Conservation (phyloP, 768 basidiomycete genomes). For the Tylopilus felleus region DNA sequence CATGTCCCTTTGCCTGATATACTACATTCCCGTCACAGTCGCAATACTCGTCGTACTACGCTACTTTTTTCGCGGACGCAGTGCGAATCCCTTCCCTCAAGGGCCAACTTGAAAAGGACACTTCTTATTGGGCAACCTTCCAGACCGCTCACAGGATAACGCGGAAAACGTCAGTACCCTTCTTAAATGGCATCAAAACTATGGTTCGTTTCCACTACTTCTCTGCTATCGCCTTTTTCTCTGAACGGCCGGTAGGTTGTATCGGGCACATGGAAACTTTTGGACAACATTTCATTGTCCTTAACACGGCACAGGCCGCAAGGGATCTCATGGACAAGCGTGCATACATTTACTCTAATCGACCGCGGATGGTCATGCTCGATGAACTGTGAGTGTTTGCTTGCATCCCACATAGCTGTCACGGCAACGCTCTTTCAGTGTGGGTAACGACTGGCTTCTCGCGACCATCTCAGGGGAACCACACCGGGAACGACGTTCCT, state of each 20-base stretch:
- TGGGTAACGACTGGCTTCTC: conserved; percentile 1
- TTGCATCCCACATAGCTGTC: not conserved
- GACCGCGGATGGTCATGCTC: conserved; percentile 1
- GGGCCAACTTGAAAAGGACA: conserved; percentile 4
- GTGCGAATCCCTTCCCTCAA: not conserved
- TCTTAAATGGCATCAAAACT: not conserved
- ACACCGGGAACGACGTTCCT: conserved; percentile 7
- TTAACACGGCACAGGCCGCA: not conserved
- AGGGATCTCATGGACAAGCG: conserved; percentile 7
- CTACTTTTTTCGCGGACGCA: not conserved
- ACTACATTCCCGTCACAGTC: not conserved
- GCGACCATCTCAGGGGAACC: conserved; percentile 2
- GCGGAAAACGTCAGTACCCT: not conserved
- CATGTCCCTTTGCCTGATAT: not conserved
- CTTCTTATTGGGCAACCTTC: not conserved
- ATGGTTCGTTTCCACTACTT: not conserved
- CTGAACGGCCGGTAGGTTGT: not conserved
- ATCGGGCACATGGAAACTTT: not conserved
- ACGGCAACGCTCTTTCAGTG: not conserved
- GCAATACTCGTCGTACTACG: not conserved
- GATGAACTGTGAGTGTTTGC: not conserved
- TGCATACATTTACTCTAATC: not conserved
- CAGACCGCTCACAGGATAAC: not conserved
- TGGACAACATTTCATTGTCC: not conserved
- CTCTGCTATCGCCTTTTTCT: not conserved